Evolutionary conservation across 805 yeast genomes (phyloP).

Genomic region (Metschnikowia lachancei): DNA sequence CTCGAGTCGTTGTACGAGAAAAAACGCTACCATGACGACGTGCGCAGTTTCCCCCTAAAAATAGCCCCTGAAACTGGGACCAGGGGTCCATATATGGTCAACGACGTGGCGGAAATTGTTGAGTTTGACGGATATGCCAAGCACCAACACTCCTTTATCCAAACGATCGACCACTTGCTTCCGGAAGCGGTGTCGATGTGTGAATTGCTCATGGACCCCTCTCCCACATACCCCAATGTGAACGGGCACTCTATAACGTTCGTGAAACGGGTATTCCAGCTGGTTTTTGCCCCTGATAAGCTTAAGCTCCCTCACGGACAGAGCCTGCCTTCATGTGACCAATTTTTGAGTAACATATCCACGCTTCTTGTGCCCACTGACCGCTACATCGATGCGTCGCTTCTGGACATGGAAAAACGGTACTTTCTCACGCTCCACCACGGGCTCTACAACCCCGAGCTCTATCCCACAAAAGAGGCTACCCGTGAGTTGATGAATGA

Average conservation of each 20-base stretch:
- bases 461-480: conserved; percentile 32
- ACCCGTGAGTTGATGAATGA: conserved; percentile 31
- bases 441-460: conserved; percentile 16
- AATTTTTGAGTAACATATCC: conserved; percentile 24
- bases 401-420: conserved; percentile 26
- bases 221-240: conserved; percentile 1
- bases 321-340: conserved; percentile 26
- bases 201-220: conserved; percentile 30
- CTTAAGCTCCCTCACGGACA: conserved; percentile 4
- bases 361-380: conserved; percentile 40
- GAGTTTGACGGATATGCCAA: conserved; percentile 58
- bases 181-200: conserved; percentile 35
- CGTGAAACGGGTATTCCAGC: conserved; percentile 29
- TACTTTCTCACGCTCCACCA: conserved; percentile 32
- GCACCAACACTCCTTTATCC: conserved; percentile 63
- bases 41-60: conserved; percentile 13
- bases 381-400: conserved; percentile 23
- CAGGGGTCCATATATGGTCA: conserved; percentile 33
- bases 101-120: conserved; percentile 49
- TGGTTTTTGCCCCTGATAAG: conserved; percentile 20
- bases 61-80: conserved; percentile 17
- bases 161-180: conserved; percentile 54
- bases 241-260: conserved; percentile 27
- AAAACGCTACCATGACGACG: conserved; percentile 3
- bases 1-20: conserved; percentile 30